Base-by-base conservation (phyloP, 148 eudicot species). In the Cornus florida region DNA sequence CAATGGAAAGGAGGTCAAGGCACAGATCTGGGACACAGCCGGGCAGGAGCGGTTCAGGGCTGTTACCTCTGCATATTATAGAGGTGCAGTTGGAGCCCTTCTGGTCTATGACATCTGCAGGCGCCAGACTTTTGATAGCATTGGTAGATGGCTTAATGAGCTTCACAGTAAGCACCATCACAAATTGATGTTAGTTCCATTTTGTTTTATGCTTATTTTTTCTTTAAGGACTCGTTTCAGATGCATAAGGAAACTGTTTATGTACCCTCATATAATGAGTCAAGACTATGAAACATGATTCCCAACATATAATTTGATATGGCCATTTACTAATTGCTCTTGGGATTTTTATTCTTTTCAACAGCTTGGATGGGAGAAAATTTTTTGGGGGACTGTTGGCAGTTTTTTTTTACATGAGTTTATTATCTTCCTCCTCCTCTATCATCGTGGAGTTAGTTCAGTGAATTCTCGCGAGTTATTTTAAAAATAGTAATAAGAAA, bases 41-140 rank as follows among this genome's bases (percentile, higher is more conserved):
- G 98, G 99, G 71, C 97, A 95, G 83, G 99, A 95, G 85, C 91
- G 99, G 77, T 95, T 95, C 85, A 93, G 97, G 85, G 98, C 98
- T 71, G 97, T 95, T 70, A 95, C 98, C 9, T 95, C 98, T 73
- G 98, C 98, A 46, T 93, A 95, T 74, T 95, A 95, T 74, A 90
- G 98, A 87, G 98, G 98, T 70, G 98, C 98, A 17, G 98, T 95
- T 68, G 98, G 98, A 77, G 98, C 98, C 74, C 97, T 95, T 79
- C 77, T 95, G 80, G 98, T 95, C 38, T 95, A 93, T 85, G 98
- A 95, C 78, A 88, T 93, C 79, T 92, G 97, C 82, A 90, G 94
- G 77, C 97, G 91, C 41, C 97, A 84, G 78, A 95, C 98, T 1
- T 95, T 95, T 62, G 93, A 93, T 73, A 90, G 89, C 82, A 84